These are phyloP conservation scores for Flaveria sonorensis DNA, from an alignment of 129 eudicot genomes.

Conservation along the genomic window DNA sequence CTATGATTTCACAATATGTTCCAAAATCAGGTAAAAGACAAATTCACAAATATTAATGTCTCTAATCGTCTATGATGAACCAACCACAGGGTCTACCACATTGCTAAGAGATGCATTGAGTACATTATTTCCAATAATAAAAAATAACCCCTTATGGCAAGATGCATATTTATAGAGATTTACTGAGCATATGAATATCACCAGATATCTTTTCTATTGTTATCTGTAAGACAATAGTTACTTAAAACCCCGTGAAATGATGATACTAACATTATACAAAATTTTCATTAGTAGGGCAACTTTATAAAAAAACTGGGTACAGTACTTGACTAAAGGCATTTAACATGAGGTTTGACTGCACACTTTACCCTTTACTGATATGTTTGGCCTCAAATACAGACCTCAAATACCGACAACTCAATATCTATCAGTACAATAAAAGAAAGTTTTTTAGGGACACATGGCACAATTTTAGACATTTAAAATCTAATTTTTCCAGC, in stretches of 20 bases:
- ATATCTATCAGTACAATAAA: no score
- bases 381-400: no score
- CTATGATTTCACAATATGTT: slow-evolving; percentile 5
- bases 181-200: no score
- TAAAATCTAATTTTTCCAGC: no score
- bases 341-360: no score
- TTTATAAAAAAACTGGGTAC: background rate
- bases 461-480: no score
- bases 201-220: background rate
- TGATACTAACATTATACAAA: background rate
- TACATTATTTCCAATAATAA: background rate
- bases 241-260: background rate
- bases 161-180: no score
- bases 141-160: no score
- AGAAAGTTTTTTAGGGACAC: no score
- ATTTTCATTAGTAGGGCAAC: no score
- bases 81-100: background rate
- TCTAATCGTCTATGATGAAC: background rate
- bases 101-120: background rate
- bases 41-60: slow-evolving; percentile 13
- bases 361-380: no score
- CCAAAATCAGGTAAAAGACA: background rate
- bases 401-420: no score
- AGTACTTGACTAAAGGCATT: background rate
- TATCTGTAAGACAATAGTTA: background rate